phyloP scores from a whole-genome alignment of 352 stramenopile species.

The Phytophthora rubi region DNA sequence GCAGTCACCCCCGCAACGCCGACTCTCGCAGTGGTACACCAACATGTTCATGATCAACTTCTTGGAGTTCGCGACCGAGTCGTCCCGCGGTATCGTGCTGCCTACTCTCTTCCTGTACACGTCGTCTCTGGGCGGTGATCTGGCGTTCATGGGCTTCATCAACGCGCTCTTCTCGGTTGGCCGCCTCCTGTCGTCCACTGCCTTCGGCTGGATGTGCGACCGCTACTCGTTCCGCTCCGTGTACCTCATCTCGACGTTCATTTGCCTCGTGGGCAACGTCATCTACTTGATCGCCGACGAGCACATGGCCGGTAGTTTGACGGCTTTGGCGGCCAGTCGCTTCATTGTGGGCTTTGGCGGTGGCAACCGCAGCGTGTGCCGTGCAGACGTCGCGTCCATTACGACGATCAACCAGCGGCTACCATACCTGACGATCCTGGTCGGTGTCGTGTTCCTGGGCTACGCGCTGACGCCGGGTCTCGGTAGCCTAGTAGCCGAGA shows the following conservation, averaged over 20 bases:
- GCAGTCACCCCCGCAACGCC: constrained; percentile 39
- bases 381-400: constrained; percentile 70
- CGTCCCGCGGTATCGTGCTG: constrained; percentile 71
- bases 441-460: constrained; percentile 73
- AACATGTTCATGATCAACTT: constrained; percentile 87
- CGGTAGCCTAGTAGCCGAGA: constrained; percentile 60
- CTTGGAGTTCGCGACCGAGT: constrained; percentile 79
- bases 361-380: constrained; percentile 76
- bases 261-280: constrained; percentile 75
- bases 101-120: constrained; percentile 84
- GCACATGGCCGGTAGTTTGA: constrained; percentile 62
- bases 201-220: constrained; percentile 86
- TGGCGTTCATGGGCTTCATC: constrained; percentile 78
- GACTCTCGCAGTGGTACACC: constrained; percentile 58
- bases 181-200: constrained; percentile 72
- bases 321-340: constrained; percentile 55
- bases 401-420: constrained; percentile 76
- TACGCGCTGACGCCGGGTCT: constrained; percentile 73
- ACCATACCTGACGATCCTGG: constrained; percentile 75
- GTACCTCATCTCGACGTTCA: constrained; percentile 73
- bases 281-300: constrained; percentile 73
- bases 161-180: constrained; percentile 79
- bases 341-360: constrained; percentile 80
- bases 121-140: constrained; percentile 69
- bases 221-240: constrained; percentile 80